Base-by-base conservation (phyloP, 1,284 basidiomycete genomes). In the Cryptococcus neoformans region DNA sequence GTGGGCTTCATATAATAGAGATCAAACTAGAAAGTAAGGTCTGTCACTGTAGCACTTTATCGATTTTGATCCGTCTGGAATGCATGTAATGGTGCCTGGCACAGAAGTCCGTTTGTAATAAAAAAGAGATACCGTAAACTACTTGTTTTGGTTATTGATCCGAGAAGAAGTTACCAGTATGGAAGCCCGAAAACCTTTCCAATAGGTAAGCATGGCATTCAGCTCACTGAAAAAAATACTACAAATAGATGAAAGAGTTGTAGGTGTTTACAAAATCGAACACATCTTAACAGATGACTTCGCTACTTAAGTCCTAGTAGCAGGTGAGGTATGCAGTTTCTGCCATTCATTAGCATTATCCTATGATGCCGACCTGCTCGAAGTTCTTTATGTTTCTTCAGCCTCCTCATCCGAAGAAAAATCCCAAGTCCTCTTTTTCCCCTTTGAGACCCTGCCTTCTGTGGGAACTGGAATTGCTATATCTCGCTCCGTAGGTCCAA, bases 371-470 rank as follows among this genome's bases (percentile, higher is more conserved):
- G 21, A 41, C 11, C 39, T 41, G 39, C 11, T 41, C 39, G 45
- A 16, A 47, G 6, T 12, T 34, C 14, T 6, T 21, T 21, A 21
- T 21, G 21, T 21, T 21, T 21, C 21, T 21, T 21, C 21, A 21
- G 21, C 48, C 4, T 49, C 38, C 37, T 50, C 49, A 38, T 50
- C 49, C 14, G 8, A n/a, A 16, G 45, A 47, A 50, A 50, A 50
- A 14, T 50, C 49, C 49, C 49, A 50, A 39, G 39, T 50, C 49
- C 49, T 36, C 37, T 50, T 50, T 17, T 40, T 50, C 8, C 8
- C 49, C 46, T 8, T 50, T 40, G 16, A 12, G 11, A 38, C 34
- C n/a, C 14, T n/a, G n/a, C 11, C 48, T 12, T 49, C 21, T 12
- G 36, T 35, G 21, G n/a, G 40, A 41, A 21, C 21, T 21, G 21